These are phyloP conservation scores for Verticillium zaregamsianum DNA, from an alignment of 2,329 filamentous ascomycete genomes.

Conservation along the genomic window DNA sequence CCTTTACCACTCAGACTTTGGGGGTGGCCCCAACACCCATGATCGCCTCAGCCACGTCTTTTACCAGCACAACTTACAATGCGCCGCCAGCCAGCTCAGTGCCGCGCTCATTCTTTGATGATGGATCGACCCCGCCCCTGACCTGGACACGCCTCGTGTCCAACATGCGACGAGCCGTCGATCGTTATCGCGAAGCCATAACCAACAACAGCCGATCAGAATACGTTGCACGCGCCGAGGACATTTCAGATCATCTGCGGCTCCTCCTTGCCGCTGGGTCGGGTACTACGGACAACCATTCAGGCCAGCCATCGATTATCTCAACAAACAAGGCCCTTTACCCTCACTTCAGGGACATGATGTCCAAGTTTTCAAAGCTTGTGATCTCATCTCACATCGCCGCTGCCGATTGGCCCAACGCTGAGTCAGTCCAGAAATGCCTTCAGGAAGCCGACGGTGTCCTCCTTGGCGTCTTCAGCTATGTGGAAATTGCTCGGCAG, in stretches of 20 bases:
- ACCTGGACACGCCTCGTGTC: constrained; percentile 88
- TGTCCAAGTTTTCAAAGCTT: constrained; percentile 99
- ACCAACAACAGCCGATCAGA: constrained; percentile 78
- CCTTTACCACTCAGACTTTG: constrained; percentile 36
- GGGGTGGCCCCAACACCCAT: constrained; percentile 39
- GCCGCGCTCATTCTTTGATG: constrained; percentile 85
- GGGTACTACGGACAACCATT: constrained; percentile 97
- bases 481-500: constrained; percentile 90
- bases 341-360: constrained; percentile 97
- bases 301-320: constrained; percentile 97
- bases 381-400: constrained; percentile 98
- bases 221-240: constrained; percentile 91
- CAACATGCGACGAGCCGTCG: constrained; percentile 88
- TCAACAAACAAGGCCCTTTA: constrained; percentile 96
- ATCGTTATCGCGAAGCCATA: constrained; percentile 87
- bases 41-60: constrained; percentile 57
- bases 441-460: constrained; percentile 97
- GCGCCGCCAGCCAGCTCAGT: constrained; percentile 57
- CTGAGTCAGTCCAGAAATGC: constrained; percentile 92
- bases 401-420: constrained; percentile 89
- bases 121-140: constrained; percentile 72
- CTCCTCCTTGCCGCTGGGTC: constrained; percentile 93
- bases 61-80: constrained; percentile 54
- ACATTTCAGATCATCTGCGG: constrained; percentile 94
- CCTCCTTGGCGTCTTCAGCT: constrained; percentile 88